Base-by-base conservation (phyloP, 116 monocot species). In the Papilionanthe hybrid region DNA sequence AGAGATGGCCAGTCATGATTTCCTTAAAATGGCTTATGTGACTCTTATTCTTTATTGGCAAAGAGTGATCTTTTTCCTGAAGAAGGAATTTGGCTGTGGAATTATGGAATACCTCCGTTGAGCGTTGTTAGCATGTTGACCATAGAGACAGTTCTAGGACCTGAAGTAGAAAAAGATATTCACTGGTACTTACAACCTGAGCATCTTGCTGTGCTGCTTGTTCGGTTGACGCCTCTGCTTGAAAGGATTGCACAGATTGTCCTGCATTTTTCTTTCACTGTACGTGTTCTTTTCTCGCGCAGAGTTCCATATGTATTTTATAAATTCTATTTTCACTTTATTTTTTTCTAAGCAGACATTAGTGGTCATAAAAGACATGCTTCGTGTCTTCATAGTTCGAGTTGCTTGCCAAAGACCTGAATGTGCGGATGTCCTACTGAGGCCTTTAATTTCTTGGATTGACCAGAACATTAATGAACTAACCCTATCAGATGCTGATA, bases 1-100 rank as follows among this genome's bases (percentile, higher is more conserved):
- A 37, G 0, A 48, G 15, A 42, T 68, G 71, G 56, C 13, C 27
- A 53, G 15, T 53, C 53, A 18, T 53, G 15, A 15, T 53, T 15
- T 53, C 3, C 17, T 53, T 53, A 17, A n/a, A 53, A 53, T 50
- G 29, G 22, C 72, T 57, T 58, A 73, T 41, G 0, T 30, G 13
- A 30, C 56, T 60, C 56, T 55, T 42, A 45, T 47, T 20, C 50
- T 65, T 79, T 79, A 37, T 74, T 15, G 9, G 42, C 76, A 28
- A 76, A 99, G 99, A 89, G 89, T 74, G 93, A 95, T 86, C 84
- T 99, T 55, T 86, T 94, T 76, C 95, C 99, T 47, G 93, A 93
- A 53, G 99, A 99, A 93, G 93, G 87, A 67, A 88, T 95, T 82
- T 95, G 93, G 95, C 84, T 85, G 55, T 99, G 99, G 99, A 91